Evolutionary conservation across 192 early-diverging fungal genomes (phyloP).

Genomic region (Backusella parvicylindrica): DNA sequence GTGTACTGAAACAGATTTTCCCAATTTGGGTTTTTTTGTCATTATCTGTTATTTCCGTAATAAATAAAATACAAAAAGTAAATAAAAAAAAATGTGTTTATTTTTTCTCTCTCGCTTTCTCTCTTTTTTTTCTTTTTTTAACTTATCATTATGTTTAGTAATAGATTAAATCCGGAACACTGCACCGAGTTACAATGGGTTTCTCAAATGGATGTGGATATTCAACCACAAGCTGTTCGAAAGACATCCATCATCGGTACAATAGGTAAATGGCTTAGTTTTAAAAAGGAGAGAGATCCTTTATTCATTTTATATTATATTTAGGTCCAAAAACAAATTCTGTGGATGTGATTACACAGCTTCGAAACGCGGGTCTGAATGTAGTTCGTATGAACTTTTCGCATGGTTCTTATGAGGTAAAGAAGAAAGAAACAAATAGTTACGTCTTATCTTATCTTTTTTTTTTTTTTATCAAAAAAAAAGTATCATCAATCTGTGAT

Average conservation of each 20-base stretch:
- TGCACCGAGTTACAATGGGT: constrained; percentile 76
- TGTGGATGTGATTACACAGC: constrained; percentile 68
- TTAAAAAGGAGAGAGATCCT: background rate
- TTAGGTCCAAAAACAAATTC: constrained; percentile 71
- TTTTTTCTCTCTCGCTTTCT: background rate
- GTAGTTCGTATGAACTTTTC: constrained; percentile 78
- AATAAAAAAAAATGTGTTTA: background rate
- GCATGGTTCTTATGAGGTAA: constrained; percentile 54
- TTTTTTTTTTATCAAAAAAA: background rate
- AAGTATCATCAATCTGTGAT: constrained; percentile 65
- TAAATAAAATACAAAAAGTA: background rate
- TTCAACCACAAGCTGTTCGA: constrained; percentile 55
- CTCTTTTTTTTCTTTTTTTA: background rate
- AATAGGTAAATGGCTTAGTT: constrained; percentile 40
- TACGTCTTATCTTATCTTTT: background rate
- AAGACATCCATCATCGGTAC: constrained; percentile 86
- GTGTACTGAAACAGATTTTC: background rate
- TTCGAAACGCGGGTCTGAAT: constrained; percentile 78
- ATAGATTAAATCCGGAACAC: constrained; percentile 24
- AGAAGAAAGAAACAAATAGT: background rate
- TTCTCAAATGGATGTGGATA: constrained; percentile 60
- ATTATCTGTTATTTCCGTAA: background rate
- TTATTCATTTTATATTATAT: background rate
- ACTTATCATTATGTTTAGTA: background rate
- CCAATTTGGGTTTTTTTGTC: background rate